Conservation (phyloP, 1,284 basidiomycete species). For the Ceratobasidium sp. region DNA sequence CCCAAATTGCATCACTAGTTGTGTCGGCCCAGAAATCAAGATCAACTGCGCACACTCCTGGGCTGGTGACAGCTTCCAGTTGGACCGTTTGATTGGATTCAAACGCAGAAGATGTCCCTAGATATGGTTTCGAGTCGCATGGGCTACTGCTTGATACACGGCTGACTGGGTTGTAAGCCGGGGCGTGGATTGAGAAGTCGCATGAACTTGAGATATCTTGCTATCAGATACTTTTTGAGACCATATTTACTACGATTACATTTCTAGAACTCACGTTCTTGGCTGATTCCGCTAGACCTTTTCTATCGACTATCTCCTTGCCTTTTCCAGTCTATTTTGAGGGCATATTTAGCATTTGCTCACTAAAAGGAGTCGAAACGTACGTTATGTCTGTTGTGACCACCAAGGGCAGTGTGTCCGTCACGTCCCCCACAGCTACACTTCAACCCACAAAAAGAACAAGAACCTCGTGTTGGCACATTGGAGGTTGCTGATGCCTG, state of each 20-base stretch:
- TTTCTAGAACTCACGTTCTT: background rate
- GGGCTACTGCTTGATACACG: background rate
- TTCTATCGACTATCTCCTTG: background rate
- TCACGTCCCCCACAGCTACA: background rate
- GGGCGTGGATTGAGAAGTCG: slow-evolving; percentile 14
- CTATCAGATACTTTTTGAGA: background rate
- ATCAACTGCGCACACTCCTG: background rate
- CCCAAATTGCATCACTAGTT: background rate
- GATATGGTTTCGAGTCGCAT: background rate
- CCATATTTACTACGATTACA: background rate
- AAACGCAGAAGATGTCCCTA: background rate
- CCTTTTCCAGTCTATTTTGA: background rate
- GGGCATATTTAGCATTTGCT: background rate
- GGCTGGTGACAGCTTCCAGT: background rate
- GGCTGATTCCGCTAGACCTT: background rate
- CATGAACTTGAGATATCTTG: slow-evolving; percentile 31
- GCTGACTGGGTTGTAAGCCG: background rate
- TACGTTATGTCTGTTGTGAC: background rate
- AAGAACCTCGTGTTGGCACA: background rate
- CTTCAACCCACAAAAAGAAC: background rate
- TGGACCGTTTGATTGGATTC: background rate
- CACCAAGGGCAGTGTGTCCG: background rate
- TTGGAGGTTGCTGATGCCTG: background rate
- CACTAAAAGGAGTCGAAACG: background rate
- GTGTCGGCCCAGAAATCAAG: slow-evolving; percentile 8